Conservation (phyloP, 441 rosid genomes). For the Croton laevigatus region DNA sequence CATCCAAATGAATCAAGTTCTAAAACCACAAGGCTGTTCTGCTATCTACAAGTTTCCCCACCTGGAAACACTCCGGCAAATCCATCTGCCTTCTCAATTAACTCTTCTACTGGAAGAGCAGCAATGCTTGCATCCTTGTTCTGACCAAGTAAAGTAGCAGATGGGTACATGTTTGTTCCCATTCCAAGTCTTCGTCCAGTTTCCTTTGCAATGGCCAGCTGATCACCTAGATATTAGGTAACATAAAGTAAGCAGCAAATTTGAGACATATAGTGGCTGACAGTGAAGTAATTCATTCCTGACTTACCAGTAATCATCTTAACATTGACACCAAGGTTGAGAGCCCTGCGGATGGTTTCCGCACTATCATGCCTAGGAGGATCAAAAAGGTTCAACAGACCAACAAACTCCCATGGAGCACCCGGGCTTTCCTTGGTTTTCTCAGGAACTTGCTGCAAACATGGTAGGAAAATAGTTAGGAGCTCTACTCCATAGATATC, state of each 20-base stretch:
- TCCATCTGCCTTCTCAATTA: constrained; percentile 93
- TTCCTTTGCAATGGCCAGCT: constrained; percentile 95
- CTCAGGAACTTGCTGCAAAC: constrained; percentile 62
- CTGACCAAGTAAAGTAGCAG: constrained; percentile 78
- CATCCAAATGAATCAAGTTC: neutral
- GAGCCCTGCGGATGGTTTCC: constrained; percentile 87
- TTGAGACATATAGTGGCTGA: neutral
- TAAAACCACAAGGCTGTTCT: neutral
- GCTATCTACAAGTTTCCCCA: constrained; percentile 14
- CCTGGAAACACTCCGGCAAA: constrained; percentile 97
- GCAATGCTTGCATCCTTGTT: constrained; percentile 73
- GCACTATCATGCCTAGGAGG: constrained; percentile 90
- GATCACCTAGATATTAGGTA: constrained; percentile 53
- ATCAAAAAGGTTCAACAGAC: constrained; percentile 63
- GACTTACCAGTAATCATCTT: constrained; percentile 90
- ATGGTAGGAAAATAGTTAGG: constrained; percentile 21
- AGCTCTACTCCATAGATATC: neutral
- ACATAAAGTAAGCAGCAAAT: constrained; percentile 9
- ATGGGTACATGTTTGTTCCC: constrained; percentile 99
- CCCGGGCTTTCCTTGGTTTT: constrained; percentile 59
- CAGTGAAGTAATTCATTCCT: neutral
- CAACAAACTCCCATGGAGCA: constrained; percentile 67
- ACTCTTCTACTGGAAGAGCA: constrained; percentile 81
- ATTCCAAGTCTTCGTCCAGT: constrained; percentile 97
- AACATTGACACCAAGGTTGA: constrained; percentile 91